phyloP scores from a whole-genome alignment of 371 early-diverging fungal genomes.

The Apophysomyces trapeziformis region DNA sequence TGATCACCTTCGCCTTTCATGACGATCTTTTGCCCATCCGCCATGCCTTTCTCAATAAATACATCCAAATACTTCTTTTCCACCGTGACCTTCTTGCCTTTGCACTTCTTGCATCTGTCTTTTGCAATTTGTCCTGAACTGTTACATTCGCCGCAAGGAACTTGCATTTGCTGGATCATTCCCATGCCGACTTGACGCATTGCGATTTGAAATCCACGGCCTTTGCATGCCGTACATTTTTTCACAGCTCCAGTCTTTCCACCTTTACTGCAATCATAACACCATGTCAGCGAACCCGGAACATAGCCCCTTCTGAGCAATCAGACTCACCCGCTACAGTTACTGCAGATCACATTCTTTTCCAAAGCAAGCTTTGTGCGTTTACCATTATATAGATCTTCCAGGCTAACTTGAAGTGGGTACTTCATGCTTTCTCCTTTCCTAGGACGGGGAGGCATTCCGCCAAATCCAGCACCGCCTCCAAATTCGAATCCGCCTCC shows the following conservation, averaged over 20 bases:
- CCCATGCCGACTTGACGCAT: constrained; percentile 94
- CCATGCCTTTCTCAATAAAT: constrained; percentile 93
- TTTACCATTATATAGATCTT: constrained; percentile 86
- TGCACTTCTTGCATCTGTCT: constrained; percentile 88
- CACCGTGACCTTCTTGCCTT: constrained; percentile 77
- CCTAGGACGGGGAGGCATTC: constrained; percentile 46
- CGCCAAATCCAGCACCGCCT: constrained; percentile 16
- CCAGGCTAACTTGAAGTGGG: constrained; percentile 68
- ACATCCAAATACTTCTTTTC: constrained; percentile 92
- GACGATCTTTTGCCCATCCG: constrained; percentile 84
- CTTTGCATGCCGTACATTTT: constrained; percentile 84
- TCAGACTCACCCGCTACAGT: constrained; percentile 59
- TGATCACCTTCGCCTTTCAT: constrained; percentile 94
- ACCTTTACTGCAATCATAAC: constrained; percentile 62
- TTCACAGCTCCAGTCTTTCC: constrained; percentile 75
- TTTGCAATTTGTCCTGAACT: constrained; percentile 81
- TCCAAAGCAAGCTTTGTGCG: constrained; percentile 33
- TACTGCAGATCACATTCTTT: constrained; percentile 63
- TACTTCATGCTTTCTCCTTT: constrained; percentile 74
- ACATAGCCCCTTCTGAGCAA: neutral
- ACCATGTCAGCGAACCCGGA: neutral
- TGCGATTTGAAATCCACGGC: constrained; percentile 88
- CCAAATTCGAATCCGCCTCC: constrained; percentile 23
- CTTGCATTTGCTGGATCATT: constrained; percentile 93
- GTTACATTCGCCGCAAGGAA: constrained; percentile 68